phyloP scores from a whole-genome alignment of 331 rosid genomes.

The Stylosanthes scabra region DNA sequence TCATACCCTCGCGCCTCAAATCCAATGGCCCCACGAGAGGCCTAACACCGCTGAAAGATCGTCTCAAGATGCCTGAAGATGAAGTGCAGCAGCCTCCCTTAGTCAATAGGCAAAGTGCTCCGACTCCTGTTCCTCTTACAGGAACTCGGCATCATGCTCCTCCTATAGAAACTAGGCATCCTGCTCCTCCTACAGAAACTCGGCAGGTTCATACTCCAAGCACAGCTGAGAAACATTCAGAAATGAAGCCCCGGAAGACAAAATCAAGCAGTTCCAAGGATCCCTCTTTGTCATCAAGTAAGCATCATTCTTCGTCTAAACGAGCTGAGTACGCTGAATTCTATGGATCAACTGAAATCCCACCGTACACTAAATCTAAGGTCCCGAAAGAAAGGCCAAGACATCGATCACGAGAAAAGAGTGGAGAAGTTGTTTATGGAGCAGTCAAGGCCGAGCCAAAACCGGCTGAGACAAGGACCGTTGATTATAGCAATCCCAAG shows the following conservation, averaged over 20 bases:
- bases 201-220: conserved; percentile 60
- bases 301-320: conserved; percentile 72
- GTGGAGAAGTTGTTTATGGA: conserved; percentile 64
- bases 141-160: conserved; percentile 31
- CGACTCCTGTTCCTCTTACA: not conserved
- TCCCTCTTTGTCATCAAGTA: conserved; percentile 72
- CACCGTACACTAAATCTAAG: conserved; percentile 68
- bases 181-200: no score
- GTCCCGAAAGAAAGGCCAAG: conserved; percentile 82
- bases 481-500: conserved; percentile 53
- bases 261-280: conserved; percentile 85
- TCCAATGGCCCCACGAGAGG: conserved; percentile 46
- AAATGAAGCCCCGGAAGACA: conserved; percentile 74
- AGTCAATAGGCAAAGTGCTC: conserved; percentile 55
- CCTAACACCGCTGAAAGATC: conserved; percentile 76
- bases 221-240: conserved; percentile 64
- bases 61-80: conserved; percentile 86
- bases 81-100: conserved; percentile 45
- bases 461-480: conserved; percentile 58
- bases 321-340: conserved; percentile 70
- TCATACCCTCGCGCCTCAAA: conserved; percentile 64
- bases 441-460: conserved; percentile 48
- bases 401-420: conserved; percentile 85
- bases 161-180: no score
- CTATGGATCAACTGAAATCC: conserved; percentile 74